Conservation (phyloP, 139 green algal genomes). For the Chlorella sp. region DNA sequence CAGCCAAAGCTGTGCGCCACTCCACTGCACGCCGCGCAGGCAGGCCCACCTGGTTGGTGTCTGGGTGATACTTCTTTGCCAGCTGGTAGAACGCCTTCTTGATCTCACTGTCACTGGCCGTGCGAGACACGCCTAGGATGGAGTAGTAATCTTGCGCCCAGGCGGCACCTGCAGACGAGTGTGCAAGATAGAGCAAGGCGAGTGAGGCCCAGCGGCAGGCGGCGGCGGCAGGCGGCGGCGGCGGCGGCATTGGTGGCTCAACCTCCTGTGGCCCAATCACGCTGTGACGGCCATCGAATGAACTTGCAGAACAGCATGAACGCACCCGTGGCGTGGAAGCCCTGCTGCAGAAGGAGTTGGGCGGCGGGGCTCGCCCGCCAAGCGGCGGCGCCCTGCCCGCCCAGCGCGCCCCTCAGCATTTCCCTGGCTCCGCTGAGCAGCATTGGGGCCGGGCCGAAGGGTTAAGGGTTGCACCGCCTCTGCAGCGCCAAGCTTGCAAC, state of each 20-base stretch:
- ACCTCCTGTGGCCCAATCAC: no score
- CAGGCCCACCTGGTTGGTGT: constrained; percentile 85
- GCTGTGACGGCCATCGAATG: no score
- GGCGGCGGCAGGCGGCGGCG: background rate
- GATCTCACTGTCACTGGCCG: constrained; percentile 82
- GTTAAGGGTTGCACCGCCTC: no score
- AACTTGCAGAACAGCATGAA: no score
- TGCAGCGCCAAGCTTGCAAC: no score
- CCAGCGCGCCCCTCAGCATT: no score
- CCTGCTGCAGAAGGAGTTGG: background rate
- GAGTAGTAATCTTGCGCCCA: constrained; percentile 79
- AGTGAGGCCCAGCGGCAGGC: background rate
- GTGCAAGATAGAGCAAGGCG: background rate
- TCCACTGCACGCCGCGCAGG: background rate
- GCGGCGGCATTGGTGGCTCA: background rate
- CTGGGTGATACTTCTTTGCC: constrained; percentile 93
- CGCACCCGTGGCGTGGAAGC: background rate
- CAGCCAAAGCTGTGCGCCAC: background rate
- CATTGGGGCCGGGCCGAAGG: no score
- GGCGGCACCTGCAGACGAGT: background rate
- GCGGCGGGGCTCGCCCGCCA: no score
- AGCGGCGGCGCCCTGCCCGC: no score
- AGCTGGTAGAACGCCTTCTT: constrained; percentile 93
- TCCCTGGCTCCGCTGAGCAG: no score
- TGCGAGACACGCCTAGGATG: constrained; percentile 68